Evolutionary conservation across 495 filamentous ascomycete species (phyloP).

Genomic region (Oidiodendron maius): DNA sequence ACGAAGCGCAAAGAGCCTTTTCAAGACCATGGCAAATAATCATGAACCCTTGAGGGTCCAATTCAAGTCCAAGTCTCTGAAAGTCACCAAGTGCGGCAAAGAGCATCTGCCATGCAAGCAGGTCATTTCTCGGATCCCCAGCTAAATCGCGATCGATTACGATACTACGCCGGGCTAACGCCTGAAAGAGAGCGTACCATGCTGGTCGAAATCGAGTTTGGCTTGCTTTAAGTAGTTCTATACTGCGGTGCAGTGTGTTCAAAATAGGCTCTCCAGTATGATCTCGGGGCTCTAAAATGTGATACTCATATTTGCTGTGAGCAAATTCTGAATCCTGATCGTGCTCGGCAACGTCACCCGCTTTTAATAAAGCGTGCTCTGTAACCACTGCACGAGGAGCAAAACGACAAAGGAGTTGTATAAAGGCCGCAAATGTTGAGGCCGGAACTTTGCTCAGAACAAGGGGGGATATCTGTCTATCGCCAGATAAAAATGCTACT

Average conservation of each 20-base stretch:
- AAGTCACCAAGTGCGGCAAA: slow-evolving; percentile 32
- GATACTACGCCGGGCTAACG: slow-evolving; percentile 23
- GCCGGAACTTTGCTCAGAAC: slow-evolving; percentile 1
- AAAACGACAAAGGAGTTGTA: slow-evolving; percentile 19
- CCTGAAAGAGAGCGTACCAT: slow-evolving; percentile 25
- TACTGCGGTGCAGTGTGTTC: not conserved
- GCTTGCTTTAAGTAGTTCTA: not conserved
- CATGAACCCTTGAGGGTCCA: slow-evolving; percentile 37
- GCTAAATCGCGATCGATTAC: slow-evolving; percentile 14
- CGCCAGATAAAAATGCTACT: slow-evolving; percentile 3
- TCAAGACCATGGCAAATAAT: slow-evolving; percentile 40
- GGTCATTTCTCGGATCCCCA: slow-evolving; percentile 24
- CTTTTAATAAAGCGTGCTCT: not conserved
- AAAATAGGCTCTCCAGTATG: not conserved
- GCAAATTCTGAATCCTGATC: not conserved
- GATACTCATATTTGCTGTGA: not conserved
- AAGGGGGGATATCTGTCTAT: not conserved
- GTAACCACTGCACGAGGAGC: slow-evolving; percentile 1
- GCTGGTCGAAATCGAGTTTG: slow-evolving; percentile 16
- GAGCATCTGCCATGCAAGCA: slow-evolving; percentile 39
- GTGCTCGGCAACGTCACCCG: not conserved
- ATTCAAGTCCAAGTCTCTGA: slow-evolving; percentile 30
- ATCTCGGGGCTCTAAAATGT: not conserved
- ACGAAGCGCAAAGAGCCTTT: slow-evolving; percentile 27
- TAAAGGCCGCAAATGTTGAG: slow-evolving; percentile 10